phyloP scores from a whole-genome alignment of 2,329 filamentous ascomycete species.

The Arthrocladium fulminans region DNA sequence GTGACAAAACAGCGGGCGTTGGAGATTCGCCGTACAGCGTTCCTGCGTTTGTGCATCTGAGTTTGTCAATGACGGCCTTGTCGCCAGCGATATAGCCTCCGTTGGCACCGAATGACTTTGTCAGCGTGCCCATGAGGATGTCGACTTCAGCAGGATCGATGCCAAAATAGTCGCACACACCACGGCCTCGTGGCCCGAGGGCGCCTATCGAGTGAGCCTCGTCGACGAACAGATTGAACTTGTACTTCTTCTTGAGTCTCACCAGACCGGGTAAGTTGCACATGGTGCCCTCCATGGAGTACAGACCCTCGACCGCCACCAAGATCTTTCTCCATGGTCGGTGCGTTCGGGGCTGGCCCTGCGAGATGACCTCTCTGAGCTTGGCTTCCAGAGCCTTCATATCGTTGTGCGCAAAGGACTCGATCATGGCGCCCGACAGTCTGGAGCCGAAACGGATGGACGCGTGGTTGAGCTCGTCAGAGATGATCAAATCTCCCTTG shows the following conservation, averaged over 20 bases:
- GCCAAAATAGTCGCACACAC: constrained; percentile 95
- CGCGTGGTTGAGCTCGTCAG: constrained; percentile 94
- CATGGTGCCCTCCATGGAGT: constrained; percentile 99
- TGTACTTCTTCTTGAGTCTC: constrained; percentile 86
- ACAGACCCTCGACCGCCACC: constrained; percentile 90
- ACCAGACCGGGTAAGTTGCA: constrained; percentile 89
- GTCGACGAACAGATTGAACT: constrained; percentile 90
- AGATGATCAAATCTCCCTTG: constrained; percentile 90
- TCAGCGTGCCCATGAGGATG: constrained; percentile 95
- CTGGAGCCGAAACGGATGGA: constrained; percentile 93
- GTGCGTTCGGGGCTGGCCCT: constrained; percentile 96
- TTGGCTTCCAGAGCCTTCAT: constrained; percentile 78
- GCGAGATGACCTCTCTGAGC: constrained; percentile 84
- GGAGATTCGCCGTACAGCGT: constrained; percentile 83
- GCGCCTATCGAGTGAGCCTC: constrained; percentile 95
- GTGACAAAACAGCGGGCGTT: constrained; percentile 75
- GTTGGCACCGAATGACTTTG: constrained; percentile 97
- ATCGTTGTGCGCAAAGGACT: constrained; percentile 96
- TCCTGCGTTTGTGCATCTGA: constrained; percentile 75
- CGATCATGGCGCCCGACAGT: constrained; percentile 87
- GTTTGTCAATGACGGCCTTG: constrained; percentile 84
- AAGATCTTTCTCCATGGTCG: constrained; percentile 99
- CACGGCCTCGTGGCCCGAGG: constrained; percentile 75
- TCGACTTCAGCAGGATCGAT: constrained; percentile 82
- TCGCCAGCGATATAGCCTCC: constrained; percentile 90